Evolutionary conservation across 2,329 filamentous ascomycete species (phyloP).

Genomic region (Arthrobotrys sinensis): DNA sequence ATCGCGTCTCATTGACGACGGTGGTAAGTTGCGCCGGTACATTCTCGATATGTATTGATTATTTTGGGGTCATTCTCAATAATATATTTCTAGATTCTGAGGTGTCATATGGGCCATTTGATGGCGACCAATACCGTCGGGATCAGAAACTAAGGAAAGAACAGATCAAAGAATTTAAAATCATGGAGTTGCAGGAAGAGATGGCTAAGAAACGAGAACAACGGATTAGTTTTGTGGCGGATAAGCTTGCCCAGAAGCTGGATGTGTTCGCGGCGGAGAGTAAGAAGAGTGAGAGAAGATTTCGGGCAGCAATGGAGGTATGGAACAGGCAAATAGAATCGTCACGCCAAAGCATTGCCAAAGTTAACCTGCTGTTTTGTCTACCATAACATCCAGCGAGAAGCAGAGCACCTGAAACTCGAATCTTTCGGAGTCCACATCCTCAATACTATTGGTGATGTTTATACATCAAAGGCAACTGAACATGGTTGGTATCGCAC

Average conservation of each 20-base stretch:
- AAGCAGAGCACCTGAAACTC: conserved; percentile 46
- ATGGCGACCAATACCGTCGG: conserved; percentile 21
- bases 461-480: conserved; percentile 30
- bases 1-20: conserved; percentile 27
- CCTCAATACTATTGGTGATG: conserved; percentile 43
- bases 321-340: not conserved
- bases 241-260: conserved; percentile 26
- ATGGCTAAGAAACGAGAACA: conserved; percentile 28
- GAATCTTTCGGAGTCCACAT: conserved; percentile 55
- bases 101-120: conserved; percentile 8
- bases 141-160: conserved; percentile 10
- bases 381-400: conserved; percentile 12
- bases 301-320: conserved; percentile 33
- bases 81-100: not conserved
- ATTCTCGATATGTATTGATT: not conserved
- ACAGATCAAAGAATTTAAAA: conserved; percentile 13
- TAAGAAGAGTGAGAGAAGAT: conserved; percentile 3
- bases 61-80: not conserved
- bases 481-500: conserved; percentile 41
- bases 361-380: not conserved
- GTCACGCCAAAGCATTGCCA: not conserved
- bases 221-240: conserved; percentile 25
- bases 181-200: conserved; percentile 33
- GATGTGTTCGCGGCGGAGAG: conserved; percentile 3
- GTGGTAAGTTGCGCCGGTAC: conserved; percentile 14